These are phyloP conservation scores for Carnegiea gigantea DNA, from an alignment of 179 eudicot genomes.

Conservation along the genomic window DNA sequence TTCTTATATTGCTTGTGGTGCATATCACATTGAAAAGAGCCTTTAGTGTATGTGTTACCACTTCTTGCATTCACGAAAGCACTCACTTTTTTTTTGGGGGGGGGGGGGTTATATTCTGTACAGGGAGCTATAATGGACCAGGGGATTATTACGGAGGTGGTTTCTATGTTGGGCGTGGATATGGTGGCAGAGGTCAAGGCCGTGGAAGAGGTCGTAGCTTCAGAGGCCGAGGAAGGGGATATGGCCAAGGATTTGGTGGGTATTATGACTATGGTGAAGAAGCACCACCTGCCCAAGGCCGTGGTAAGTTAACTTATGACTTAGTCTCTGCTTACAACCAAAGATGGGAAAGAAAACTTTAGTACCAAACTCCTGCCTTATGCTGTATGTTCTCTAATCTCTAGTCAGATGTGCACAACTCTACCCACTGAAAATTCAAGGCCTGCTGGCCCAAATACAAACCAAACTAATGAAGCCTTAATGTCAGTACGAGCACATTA, in stretches of 20 bases:
- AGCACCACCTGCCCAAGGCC: constrained; percentile 37
- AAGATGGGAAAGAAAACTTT: too few species aligned
- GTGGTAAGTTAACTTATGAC: constrained; percentile 37
- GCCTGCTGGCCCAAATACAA: too few species aligned
- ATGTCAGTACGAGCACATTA: too few species aligned
- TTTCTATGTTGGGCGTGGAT: constrained; percentile 42
- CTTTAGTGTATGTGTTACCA: not conserved
- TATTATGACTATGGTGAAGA: constrained; percentile 47
- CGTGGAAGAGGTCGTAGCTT: constrained; percentile 43
- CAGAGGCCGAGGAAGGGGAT: constrained; percentile 54
- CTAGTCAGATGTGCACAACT: too few species aligned
- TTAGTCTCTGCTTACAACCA: not conserved
- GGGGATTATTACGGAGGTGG: constrained; percentile 35
- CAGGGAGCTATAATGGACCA: constrained; percentile 28
- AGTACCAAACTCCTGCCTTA: too few species aligned
- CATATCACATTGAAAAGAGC: too few species aligned
- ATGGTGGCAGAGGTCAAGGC: constrained; percentile 52
- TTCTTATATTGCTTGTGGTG: too few species aligned
- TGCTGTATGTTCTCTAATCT: too few species aligned
- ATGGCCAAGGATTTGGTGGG: constrained; percentile 39
- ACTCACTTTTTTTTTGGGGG: not conserved
- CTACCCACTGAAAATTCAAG: too few species aligned
- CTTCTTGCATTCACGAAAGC: not conserved
- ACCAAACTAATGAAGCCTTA: too few species aligned
- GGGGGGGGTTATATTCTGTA: not conserved